Evolutionary conservation across 148 eudicot species (phyloP).

Genomic region (Vaccinium darrowii): DNA sequence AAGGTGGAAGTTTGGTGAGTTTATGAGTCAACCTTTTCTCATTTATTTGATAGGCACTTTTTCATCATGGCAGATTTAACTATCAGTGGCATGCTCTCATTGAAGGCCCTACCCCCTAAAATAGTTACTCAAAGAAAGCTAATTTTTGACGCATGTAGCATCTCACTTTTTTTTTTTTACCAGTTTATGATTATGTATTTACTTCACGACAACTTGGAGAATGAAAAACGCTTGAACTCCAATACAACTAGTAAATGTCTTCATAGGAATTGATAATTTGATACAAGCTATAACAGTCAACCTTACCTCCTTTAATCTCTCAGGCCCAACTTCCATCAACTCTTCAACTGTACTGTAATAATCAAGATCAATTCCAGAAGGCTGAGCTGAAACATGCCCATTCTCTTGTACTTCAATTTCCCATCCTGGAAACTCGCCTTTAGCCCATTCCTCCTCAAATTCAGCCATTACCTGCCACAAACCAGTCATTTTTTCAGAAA

Average conservation of each 20-base stretch:
- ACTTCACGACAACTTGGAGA: neutral
- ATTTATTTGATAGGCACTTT: neutral
- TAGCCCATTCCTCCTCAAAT: conserved; percentile 89
- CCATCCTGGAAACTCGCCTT: conserved; percentile 79
- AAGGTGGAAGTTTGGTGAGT: neutral
- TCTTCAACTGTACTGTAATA: conserved; percentile 80
- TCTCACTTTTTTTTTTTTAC: neutral
- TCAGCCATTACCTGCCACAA: conserved; percentile 63
- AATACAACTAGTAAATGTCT: neutral
- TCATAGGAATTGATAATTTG: neutral
- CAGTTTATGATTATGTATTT: neutral
- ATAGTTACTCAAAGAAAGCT: neutral
- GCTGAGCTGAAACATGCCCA: conserved; percentile 46
- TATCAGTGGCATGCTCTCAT: neutral
- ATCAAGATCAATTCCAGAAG: conserved; percentile 72
- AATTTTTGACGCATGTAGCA: neutral
- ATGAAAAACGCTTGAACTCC: neutral
- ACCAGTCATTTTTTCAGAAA: neutral
- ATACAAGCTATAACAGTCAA: neutral
- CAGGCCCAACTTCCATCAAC: conserved; percentile 85
- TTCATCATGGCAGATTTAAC: neutral
- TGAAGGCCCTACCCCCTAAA: neutral
- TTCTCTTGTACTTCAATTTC: conserved; percentile 60
- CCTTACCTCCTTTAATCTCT: conserved; percentile 86
- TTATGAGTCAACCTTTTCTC: neutral